Evolutionary conservation across 129 eudicot species (phyloP).

Genomic region (Flaveria linearis): DNA sequence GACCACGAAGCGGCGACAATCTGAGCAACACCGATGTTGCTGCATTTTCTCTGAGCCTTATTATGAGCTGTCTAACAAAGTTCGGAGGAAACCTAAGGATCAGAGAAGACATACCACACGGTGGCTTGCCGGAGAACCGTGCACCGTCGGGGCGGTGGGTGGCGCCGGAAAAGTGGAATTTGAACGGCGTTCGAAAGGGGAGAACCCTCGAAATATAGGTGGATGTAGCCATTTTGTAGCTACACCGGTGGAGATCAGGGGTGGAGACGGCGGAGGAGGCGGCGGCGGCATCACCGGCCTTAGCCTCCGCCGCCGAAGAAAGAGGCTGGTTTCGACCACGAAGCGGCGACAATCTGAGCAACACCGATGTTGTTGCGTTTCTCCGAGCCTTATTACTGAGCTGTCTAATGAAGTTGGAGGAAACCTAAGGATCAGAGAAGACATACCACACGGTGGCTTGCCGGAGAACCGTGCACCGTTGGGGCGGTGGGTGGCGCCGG

Average conservation of each 20-base stretch:
- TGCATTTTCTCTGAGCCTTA: slow-evolving; percentile 87
- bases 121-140: too few species aligned
- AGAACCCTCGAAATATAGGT: slow-evolving; percentile 52
- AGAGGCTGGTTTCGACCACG: slow-evolving; percentile 74
- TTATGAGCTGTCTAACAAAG: slow-evolving; percentile 80
- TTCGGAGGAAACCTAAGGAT: slow-evolving; percentile 36
- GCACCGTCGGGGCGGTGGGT: too few species aligned
- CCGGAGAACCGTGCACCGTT: too few species aligned
- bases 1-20: slow-evolving; percentile 97
- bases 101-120: too few species aligned
- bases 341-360: slow-evolving; percentile 90
- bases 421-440: slow-evolving; percentile 65
- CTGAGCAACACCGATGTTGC: slow-evolving; percentile 95
- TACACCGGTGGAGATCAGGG: slow-evolving; percentile 40
- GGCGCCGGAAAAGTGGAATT: too few species aligned
- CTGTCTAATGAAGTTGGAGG: slow-evolving; percentile 89
- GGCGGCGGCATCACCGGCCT: slow-evolving; percentile 52
- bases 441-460: slow-evolving; percentile 35
- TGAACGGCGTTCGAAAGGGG: background rate
- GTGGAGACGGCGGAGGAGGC: slow-evolving; percentile 34
- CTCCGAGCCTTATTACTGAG: slow-evolving; percentile 87
- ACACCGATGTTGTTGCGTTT: slow-evolving; percentile 95
- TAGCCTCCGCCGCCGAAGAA: slow-evolving; percentile 47
- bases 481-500: too few species aligned
- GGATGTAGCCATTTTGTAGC: slow-evolving; percentile 56